A percentile compares a stretch with the other conserved stretches of the same genome.
Evolutionary conservation across 179 eudicot genomes (phyloP).

Genomic region (Pouteria campechiana): DNA sequence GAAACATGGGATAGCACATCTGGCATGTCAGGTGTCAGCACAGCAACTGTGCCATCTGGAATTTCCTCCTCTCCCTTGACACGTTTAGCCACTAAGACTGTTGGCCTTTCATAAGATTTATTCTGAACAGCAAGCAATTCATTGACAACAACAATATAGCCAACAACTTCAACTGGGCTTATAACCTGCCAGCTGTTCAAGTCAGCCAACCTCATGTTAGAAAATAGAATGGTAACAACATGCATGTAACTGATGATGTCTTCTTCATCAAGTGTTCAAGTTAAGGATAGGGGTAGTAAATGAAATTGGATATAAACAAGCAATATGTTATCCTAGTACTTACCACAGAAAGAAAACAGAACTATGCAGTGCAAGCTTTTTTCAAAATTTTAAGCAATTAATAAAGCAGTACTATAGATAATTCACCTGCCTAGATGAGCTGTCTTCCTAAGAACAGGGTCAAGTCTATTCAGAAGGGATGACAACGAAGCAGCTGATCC

Average conservation of each 20-base stretch:
- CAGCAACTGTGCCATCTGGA: conserved; percentile 97
- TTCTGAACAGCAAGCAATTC: conserved; percentile 90
- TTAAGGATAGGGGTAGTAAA: too few species aligned
- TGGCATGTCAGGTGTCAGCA: conserved; percentile 97
- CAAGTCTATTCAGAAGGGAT: conserved; percentile 86
- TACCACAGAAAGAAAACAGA: too few species aligned
- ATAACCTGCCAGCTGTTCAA: conserved; percentile 92
- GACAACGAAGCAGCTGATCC: conserved; percentile 99
- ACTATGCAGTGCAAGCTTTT: too few species aligned
- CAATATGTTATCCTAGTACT: too few species aligned
- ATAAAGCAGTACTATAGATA: too few species aligned
- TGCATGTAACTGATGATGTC: too few species aligned
- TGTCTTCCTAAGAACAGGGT: conserved; percentile 82
- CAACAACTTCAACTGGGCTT: conserved; percentile 92
- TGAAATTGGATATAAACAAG: too few species aligned
- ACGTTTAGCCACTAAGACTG: conserved; percentile 82
- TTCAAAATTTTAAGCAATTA: too few species aligned
- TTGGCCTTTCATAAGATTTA: conserved; percentile 64
- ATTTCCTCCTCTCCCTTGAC: conserved; percentile 99
- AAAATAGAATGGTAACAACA: too few species aligned
- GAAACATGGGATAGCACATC: conserved; percentile 99
- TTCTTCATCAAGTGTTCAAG: too few species aligned
- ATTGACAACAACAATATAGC: conserved; percentile 84
- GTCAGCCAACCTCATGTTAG: conserved; percentile 6
- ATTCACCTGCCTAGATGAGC: conserved; percentile 98